phyloP scores from a whole-genome alignment of 2,329 filamentous ascomycete genomes.

The Cadophora luteo-olivacea region DNA sequence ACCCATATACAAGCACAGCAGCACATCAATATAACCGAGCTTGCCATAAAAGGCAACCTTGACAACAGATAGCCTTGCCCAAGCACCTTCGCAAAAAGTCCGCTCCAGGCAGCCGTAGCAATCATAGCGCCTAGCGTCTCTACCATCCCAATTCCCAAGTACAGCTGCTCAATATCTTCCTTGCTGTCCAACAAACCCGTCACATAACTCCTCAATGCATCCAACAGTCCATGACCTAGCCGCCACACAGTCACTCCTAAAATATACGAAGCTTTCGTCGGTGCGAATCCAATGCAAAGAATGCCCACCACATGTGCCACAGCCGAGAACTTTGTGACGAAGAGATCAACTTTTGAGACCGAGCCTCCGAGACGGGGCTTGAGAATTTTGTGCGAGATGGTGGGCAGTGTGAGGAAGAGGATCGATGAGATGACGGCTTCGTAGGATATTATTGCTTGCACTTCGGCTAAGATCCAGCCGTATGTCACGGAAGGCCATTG shows the following conservation, averaged over 20 bases:
- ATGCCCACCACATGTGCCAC: conserved; percentile 18
- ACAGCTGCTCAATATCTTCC: conserved; percentile 30
- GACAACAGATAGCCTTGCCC: conserved; percentile 23
- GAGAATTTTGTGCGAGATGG: conserved; percentile 22
- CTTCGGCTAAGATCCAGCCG: conserved; percentile 30
- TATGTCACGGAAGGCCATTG: conserved; percentile 31
- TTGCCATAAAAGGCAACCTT: conserved; percentile 25
- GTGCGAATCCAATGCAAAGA: conserved; percentile 23
- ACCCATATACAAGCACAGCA: conserved; percentile 21
- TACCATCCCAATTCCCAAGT: conserved; percentile 33
- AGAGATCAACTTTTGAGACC: conserved; percentile 22
- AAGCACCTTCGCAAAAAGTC: conserved; percentile 23
- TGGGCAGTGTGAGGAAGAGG: conserved; percentile 28
- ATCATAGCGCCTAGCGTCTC: conserved; percentile 30
- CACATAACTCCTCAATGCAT: conserved; percentile 27
- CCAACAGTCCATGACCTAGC: conserved; percentile 22
- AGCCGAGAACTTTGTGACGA: conserved; percentile 24
- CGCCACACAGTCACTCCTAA: conserved; percentile 19
- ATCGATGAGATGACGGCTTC: conserved; percentile 26
- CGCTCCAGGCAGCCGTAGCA: conserved; percentile 27
- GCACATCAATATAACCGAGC: conserved; percentile 14
- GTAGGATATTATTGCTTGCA: conserved; percentile 25
- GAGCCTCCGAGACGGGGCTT: conserved; percentile 19
- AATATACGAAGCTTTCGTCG: conserved; percentile 22
- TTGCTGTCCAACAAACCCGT: conserved; percentile 25